Evolutionary conservation across 2,329 filamentous ascomycete species (phyloP), one percentile per base, ranked within the genome.

Genomic region (Pseudogymnoascus sp.): DNA sequence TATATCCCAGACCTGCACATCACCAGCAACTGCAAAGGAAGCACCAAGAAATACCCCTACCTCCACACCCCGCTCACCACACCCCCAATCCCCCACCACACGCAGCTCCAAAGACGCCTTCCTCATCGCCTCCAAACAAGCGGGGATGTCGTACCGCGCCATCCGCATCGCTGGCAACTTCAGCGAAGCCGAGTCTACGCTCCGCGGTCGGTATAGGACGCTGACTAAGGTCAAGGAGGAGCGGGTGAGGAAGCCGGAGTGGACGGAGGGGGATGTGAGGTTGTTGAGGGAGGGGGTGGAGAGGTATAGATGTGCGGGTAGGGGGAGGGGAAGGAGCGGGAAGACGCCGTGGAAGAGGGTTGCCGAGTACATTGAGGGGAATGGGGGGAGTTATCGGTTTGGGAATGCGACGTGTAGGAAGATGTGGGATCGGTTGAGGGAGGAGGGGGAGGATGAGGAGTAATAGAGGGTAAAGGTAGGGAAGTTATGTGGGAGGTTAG

Each of bases 151-250:
- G 0, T 91, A 90, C 73, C 81, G 79, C 60, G 78, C 87, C 62
- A 90, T 90, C 67, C 80, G 80, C 37, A 66, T 69, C 6, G 68
- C 74, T 15, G 82, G 85, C 12, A 73, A 76, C 1, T 86, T 86
- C 64, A 72, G 63, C 20, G 85, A 89, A 67, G 84, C 86, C 1
- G 87, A 90, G 72, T 88, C 87, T 9, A 91, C 89, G 0, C 76
- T 92, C 37, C 80, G 89, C 12, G 89, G 89, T 0, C 80, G 87
- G 0, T 84, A 82, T 66, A 78, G 88, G 4, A 83, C 80, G 2
- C 71, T 90, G 67, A 89, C 83, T 6, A 90, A 89, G 74, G 73
- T 74, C 11, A 83, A 83, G 66, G 76, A 80, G 35, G 78, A 83
- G 61, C 77, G 88, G 5, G 81, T 89, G 2, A 78, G 89, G 6